These are phyloP conservation scores for Salinomyces thailandicus DNA, from an alignment of 2,329 filamentous ascomycete species.

Conservation along the genomic window DNA sequence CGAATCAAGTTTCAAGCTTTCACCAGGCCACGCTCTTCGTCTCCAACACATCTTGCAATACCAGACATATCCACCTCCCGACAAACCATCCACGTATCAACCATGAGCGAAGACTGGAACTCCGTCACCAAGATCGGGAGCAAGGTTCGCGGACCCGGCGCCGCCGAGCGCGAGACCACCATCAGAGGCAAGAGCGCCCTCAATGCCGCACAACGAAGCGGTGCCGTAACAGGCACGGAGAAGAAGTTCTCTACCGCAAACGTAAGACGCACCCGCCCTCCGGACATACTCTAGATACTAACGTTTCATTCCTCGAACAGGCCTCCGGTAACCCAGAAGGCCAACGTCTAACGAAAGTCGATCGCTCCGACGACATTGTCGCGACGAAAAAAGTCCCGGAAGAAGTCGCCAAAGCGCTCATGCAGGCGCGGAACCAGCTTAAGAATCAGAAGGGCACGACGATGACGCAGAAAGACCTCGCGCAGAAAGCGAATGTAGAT, in stretches of 20 bases:
- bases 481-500: constrained; percentile 82
- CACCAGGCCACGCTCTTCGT: too few relatives aligned
- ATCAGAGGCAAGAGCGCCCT: constrained; percentile 73
- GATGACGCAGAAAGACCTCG: constrained; percentile 84
- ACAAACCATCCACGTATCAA: too few relatives aligned
- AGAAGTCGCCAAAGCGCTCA: constrained; percentile 73
- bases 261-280: constrained; percentile 52
- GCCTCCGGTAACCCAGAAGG: constrained; percentile 50
- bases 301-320: constrained; percentile 22
- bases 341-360: constrained; percentile 94
- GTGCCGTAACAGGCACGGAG: constrained; percentile 69
- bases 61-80: too few relatives aligned
- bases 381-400: constrained; percentile 86
- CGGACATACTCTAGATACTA: too few relatives aligned
- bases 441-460: constrained; percentile 60
- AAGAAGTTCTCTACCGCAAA: constrained; percentile 83
- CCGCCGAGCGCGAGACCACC: constrained; percentile 67
- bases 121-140: constrained; percentile 84
- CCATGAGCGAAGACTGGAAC: constrained; percentile 59
- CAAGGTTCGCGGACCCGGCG: constrained; percentile 62
- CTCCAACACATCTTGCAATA: too few relatives aligned
- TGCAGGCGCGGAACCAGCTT: constrained; percentile 64
- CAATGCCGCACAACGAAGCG: constrained; percentile 79
- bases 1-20: too few relatives aligned
- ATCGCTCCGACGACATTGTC: constrained; percentile 93